A percentile compares a stretch with the other conserved stretches of the same genome.
These are phyloP conservation scores for Phytophthora citrophthora DNA, from an alignment of 352 stramenopile species.

Conservation along the genomic window DNA sequence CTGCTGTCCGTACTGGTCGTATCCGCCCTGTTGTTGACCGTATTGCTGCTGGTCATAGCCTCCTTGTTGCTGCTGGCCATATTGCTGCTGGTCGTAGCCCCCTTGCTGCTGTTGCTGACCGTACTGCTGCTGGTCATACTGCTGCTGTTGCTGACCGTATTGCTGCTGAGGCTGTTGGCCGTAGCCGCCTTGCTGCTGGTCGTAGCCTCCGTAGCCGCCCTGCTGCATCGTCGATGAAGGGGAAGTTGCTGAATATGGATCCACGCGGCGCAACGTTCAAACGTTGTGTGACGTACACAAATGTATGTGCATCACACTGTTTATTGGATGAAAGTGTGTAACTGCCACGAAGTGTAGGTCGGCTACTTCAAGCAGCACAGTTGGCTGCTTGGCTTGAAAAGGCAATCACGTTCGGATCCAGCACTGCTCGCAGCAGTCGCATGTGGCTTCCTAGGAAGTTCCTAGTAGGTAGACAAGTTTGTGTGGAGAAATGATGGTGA, in stretches of 20 bases:
- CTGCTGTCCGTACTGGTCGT: slow-evolving; percentile 58
- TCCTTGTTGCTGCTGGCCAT: slow-evolving; percentile 37
- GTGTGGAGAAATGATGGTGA: neutral
- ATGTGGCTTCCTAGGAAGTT: neutral
- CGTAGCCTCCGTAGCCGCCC: slow-evolving; percentile 47
- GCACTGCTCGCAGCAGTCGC: neutral
- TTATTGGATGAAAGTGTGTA: neutral
- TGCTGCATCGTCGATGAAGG: slow-evolving; percentile 51
- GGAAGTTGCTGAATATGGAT: slow-evolving; percentile 23
- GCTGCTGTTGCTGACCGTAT: slow-evolving; percentile 50
- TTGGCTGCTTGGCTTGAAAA: too few relatives aligned
- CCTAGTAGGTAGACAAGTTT: neutral
- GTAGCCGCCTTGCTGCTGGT: slow-evolving; percentile 50
- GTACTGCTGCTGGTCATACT: slow-evolving; percentile 41
- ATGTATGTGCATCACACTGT: neutral
- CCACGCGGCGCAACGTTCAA: slow-evolving; percentile 16
- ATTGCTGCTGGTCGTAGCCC: slow-evolving; percentile 19
- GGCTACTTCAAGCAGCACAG: neutral
- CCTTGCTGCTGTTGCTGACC: slow-evolving; percentile 55
- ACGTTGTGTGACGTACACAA: slow-evolving; percentile 9
- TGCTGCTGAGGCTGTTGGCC: slow-evolving; percentile 41
- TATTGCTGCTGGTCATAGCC: slow-evolving; percentile 36
- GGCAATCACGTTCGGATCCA: neutral
- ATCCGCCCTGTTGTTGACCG: slow-evolving; percentile 35
- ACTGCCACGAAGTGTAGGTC: neutral